These are phyloP conservation scores for Penicillium steckii DNA, from an alignment of 495 filamentous ascomycete species.

Conservation along the genomic window DNA sequence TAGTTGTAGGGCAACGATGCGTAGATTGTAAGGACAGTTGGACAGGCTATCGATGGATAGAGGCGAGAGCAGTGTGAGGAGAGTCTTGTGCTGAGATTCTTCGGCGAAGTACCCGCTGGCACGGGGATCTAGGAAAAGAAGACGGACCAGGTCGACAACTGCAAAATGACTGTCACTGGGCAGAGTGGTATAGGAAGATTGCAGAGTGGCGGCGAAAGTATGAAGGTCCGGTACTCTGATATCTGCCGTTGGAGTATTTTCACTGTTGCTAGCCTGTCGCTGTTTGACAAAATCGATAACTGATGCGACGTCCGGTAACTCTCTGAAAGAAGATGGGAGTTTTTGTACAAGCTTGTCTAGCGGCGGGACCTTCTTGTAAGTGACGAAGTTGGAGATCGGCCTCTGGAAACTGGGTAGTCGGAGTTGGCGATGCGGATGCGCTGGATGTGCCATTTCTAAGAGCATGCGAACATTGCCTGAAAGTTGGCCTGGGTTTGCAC, in stretches of 20 bases:
- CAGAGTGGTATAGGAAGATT: slow-evolving; percentile 26
- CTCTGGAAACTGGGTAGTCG: slow-evolving; percentile 67
- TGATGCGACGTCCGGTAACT: slow-evolving; percentile 51
- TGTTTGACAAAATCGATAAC: slow-evolving; percentile 64
- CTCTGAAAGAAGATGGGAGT: slow-evolving; percentile 53
- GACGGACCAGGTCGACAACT: slow-evolving; percentile 76
- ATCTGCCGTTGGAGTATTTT: slow-evolving; percentile 35
- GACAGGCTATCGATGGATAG: slow-evolving; percentile 43
- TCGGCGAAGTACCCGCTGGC: slow-evolving; percentile 85
- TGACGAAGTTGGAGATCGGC: slow-evolving; percentile 60
- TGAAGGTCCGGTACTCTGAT: slow-evolving; percentile 52
- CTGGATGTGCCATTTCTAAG: slow-evolving; percentile 71
- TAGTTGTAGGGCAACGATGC: slow-evolving; percentile 72
- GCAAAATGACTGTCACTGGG: slow-evolving; percentile 62
- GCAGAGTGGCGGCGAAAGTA: slow-evolving; percentile 35
- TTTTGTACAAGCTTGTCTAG: slow-evolving; percentile 82
- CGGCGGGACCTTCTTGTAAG: slow-evolving; percentile 78
- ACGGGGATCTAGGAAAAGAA: slow-evolving; percentile 75
- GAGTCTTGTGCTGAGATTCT: slow-evolving; percentile 60
- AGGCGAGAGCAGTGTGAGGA: slow-evolving; percentile 62
- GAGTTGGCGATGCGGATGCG: slow-evolving; percentile 72
- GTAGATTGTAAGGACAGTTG: slow-evolving; percentile 72
- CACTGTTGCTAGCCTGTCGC: slow-evolving; percentile 18
- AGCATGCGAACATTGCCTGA: slow-evolving; percentile 71
- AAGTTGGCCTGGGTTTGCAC: slow-evolving; percentile 67